phyloP scores from a whole-genome alignment of 306 rosid genomes.

The Acmispon strigosus region DNA sequence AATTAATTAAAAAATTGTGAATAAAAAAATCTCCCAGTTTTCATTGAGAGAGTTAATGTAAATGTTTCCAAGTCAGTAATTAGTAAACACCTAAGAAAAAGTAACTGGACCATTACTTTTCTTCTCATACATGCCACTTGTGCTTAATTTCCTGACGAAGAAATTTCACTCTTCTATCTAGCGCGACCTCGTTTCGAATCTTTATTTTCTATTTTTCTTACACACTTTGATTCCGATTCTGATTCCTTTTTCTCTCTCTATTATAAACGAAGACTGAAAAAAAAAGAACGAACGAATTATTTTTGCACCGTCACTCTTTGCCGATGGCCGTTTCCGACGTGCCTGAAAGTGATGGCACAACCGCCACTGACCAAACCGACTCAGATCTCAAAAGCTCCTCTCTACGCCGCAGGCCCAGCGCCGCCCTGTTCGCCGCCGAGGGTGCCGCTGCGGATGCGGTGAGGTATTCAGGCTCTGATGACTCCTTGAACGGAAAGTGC shows the following conservation, averaged over 20 bases:
- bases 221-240: background rate
- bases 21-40: too few relatives aligned
- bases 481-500: conserved; percentile 18
- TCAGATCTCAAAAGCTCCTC: conserved; percentile 49
- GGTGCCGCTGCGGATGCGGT: conserved; percentile 12
- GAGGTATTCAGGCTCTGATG: conserved; percentile 28
- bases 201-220: background rate
- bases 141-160: background rate
- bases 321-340: conserved; percentile 57
- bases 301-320: background rate
- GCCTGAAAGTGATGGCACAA: conserved; percentile 32
- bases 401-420: conserved; percentile 42
- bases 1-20: too few relatives aligned
- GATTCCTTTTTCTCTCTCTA: background rate
- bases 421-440: conserved; percentile 20
- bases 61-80: too few relatives aligned
- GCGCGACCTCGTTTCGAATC: conserved; percentile 13
- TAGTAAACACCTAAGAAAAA: too few relatives aligned
- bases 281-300: background rate
- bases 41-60: too few relatives aligned
- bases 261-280: background rate
- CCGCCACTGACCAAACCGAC: conserved; percentile 14
- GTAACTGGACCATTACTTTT: background rate
- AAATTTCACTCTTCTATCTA: background rate
- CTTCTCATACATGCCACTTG: background rate